Percentiles rank a stretch among this genome's conserved stretches.
Evolutionary conservation across 805 yeast species (phyloP).

Genomic region (Starmerella sp.): DNA sequence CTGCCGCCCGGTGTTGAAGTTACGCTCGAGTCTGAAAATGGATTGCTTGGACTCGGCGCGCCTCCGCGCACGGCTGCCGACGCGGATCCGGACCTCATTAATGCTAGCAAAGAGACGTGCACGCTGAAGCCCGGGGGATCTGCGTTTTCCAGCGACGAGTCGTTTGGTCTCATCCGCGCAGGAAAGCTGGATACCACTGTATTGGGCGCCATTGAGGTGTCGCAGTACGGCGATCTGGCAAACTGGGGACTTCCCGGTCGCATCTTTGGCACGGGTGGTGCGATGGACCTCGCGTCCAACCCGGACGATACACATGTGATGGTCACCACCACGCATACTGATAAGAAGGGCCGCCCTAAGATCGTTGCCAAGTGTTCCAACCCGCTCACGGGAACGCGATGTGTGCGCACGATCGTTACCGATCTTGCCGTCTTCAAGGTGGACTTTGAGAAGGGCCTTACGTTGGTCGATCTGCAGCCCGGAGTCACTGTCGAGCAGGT

Average conservation of each 20-base stretch:
- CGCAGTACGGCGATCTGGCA: slow-evolving; percentile 39
- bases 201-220: slow-evolving; percentile 42
- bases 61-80: slow-evolving; percentile 33
- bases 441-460: slow-evolving; percentile 31
- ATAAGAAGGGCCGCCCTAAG: slow-evolving; percentile 39
- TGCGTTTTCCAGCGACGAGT: slow-evolving; percentile 39
- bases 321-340: slow-evolving; percentile 40
- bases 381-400: slow-evolving; percentile 39
- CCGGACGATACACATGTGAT: slow-evolving; percentile 37
- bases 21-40: slow-evolving; percentile 40
- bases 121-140: slow-evolving; percentile 39
- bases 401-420: slow-evolving; percentile 39
- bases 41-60: slow-evolving; percentile 41
- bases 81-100: slow-evolving; percentile 39
- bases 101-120: slow-evolving; percentile 44
- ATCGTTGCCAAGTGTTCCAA: slow-evolving; percentile 36
- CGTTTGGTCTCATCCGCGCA: slow-evolving; percentile 41
- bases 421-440: slow-evolving; percentile 40
- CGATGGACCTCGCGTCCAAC: slow-evolving; percentile 42
- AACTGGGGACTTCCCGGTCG: slow-evolving; percentile 45
- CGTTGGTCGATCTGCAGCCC: slow-evolving; percentile 35
- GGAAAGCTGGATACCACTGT: slow-evolving; percentile 38
- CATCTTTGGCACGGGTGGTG: slow-evolving; percentile 46
- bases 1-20: slow-evolving; percentile 32
- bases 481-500: slow-evolving; percentile 35